Base-by-base conservation (phyloP, 306 rosid species). In the Arachis hypogaea region DNA sequence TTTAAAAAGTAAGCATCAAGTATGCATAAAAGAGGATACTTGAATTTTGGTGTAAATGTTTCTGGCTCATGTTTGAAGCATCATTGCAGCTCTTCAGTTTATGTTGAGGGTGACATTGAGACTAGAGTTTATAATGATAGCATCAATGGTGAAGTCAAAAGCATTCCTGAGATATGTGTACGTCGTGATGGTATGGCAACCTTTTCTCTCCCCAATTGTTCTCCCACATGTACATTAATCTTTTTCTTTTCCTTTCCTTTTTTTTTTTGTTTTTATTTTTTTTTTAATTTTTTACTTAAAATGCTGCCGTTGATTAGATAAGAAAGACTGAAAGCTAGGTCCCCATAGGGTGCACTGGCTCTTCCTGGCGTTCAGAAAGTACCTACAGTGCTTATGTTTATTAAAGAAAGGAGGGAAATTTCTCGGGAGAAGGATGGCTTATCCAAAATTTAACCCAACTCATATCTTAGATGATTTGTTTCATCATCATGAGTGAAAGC, bases 61-160 rank as follows among this genome's bases (percentile, higher is more conserved):
- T 80, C 41, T 29, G 41, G 69, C 84, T 89, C 78, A 88, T 69
- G 58, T 56, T 70, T 75, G 59, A 78, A 57, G 68, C 59, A 62
- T 89, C 36, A 46, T 68, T 85, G 93, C 99, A 94, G 99, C 78
- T 85, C 97, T 40, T 81, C 96, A 9, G 97, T 94, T 52, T 94
- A 92, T 75, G 88, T 94, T 71, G 99, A 94, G 85, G 99, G 99
- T 29, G 99, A 94, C 68, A 94, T 94, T 51, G 98, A 94, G 80
- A 90, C 92, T 36, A 92, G 99, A 85, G 83, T 94, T 82, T 94
- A 92, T 86, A 94, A 92, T 69, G 97, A 92, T 73, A 84, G 85
- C 89, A 86, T 94, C 81, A 90, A 78, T 42, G 99, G 99, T 16
- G 92, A 92, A 74, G 93, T 94, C 61, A 94, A 92, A 82, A 88